phyloP scores from a whole-genome alignment of 169 alveolate species.

The Plasmodium chabaudi region DNA sequence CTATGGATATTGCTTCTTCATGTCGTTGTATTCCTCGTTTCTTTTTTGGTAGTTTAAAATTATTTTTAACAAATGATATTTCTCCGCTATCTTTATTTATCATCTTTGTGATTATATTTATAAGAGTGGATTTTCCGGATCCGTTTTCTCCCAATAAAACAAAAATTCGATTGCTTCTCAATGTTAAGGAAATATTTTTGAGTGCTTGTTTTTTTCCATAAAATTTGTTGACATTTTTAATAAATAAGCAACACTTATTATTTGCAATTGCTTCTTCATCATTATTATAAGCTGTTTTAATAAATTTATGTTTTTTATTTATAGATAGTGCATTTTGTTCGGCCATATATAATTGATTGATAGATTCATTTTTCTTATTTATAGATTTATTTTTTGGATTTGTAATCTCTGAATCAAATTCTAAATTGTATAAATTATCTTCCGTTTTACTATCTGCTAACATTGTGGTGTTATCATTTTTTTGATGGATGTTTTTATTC shows the following conservation, averaged over 20 bases:
- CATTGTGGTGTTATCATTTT: not conserved
- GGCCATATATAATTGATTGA: not conserved
- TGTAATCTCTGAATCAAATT: not conserved
- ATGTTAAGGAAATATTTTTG: slow-evolving; percentile 42
- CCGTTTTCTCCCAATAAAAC: slow-evolving; percentile 73
- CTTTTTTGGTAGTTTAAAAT: not conserved
- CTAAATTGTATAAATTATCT: not conserved
- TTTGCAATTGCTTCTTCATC: not conserved
- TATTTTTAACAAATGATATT: slow-evolving; percentile 27
- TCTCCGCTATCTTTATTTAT: slow-evolving; percentile 49
- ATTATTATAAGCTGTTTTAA: not conserved
- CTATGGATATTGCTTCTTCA: no score
- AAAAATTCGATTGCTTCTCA: slow-evolving; percentile 44
- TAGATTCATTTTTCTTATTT: not conserved
- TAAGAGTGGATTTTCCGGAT: slow-evolving; percentile 73
- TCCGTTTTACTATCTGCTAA: not conserved
- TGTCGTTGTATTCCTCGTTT: not conserved
- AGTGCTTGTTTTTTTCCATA: slow-evolving; percentile 50
- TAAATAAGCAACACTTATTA: not conserved
- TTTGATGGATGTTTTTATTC: not conserved
- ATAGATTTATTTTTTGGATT: not conserved
- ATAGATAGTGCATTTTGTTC: not conserved
- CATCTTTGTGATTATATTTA: slow-evolving; percentile 62
- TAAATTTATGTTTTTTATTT: not conserved
- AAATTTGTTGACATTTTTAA: slow-evolving; percentile 55